These are phyloP conservation scores for Ceratocystis diversiconidia DNA, from an alignment of 2,329 filamentous ascomycete species.

Conservation along the genomic window DNA sequence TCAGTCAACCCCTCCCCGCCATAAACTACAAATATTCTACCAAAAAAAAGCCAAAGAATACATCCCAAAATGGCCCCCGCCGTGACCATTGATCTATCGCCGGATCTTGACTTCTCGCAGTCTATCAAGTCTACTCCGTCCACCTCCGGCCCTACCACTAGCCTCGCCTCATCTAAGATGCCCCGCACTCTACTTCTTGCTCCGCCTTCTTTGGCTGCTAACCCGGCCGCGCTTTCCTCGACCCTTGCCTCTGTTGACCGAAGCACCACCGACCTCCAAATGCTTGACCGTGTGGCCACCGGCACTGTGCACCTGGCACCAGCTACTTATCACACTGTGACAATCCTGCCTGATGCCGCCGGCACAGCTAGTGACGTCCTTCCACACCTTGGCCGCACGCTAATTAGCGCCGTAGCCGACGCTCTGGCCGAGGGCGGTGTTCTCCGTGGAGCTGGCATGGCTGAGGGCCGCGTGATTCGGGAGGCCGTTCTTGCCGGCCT, in stretches of 20 bases:
- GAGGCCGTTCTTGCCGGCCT: slow-evolving; percentile 78
- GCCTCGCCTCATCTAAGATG: slow-evolving; percentile 25
- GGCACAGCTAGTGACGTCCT: slow-evolving; percentile 48
- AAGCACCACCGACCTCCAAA: slow-evolving; percentile 73
- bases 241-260: slow-evolving; percentile 63
- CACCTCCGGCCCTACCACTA: slow-evolving; percentile 22
- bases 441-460: slow-evolving; percentile 48
- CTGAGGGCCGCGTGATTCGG: slow-evolving; percentile 40
- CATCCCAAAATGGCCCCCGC: slow-evolving; percentile 35
- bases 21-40: neutral
- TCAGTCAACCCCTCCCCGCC: neutral
- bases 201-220: slow-evolving; percentile 75
- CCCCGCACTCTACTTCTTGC: slow-evolving; percentile 68
- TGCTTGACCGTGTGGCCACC: slow-evolving; percentile 84
- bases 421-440: slow-evolving; percentile 56
- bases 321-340: slow-evolving; percentile 67
- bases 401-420: slow-evolving; percentile 55
- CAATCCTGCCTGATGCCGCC: slow-evolving; percentile 69
- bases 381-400: slow-evolving; percentile 48
- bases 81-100: slow-evolving; percentile 40
- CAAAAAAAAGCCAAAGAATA: slow-evolving; percentile 22
- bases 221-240: slow-evolving; percentile 60
- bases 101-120: slow-evolving; percentile 34
- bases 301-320: slow-evolving; percentile 65
- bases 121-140: slow-evolving; percentile 22